Percentiles rank a stretch among this genome's conserved stretches.
These are phyloP conservation scores for Alternaria longipes DNA, from an alignment of 2,329 filamentous ascomycete species.

Conservation along the genomic window DNA sequence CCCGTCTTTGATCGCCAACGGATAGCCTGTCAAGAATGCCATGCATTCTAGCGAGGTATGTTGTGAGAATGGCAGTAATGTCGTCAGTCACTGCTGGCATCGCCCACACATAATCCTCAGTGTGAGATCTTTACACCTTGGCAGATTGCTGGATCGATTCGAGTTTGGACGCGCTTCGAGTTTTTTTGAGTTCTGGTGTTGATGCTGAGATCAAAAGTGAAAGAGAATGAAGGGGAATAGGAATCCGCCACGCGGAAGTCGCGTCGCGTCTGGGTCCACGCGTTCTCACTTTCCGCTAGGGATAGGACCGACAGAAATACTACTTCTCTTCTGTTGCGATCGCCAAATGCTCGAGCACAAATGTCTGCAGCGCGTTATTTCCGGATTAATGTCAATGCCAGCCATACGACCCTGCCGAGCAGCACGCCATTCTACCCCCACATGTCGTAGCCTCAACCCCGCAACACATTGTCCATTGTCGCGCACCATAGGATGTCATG, in stretches of 20 bases:
- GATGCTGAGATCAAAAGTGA: background rate
- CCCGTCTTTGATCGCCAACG: background rate
- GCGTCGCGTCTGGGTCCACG: background rate
- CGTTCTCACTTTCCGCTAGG: background rate
- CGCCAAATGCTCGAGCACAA: background rate
- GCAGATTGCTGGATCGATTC: too few relatives aligned
- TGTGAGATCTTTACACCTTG: background rate
- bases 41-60: slow-evolving; percentile 1
- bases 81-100: slow-evolving; percentile 2
- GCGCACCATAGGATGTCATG: background rate
- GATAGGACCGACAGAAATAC: background rate
- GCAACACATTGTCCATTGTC: slow-evolving; percentile 15
- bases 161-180: background rate
- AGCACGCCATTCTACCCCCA: slow-evolving; percentile 36
- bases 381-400: background rate
- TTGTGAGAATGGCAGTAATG: slow-evolving; percentile 8
- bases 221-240: background rate
- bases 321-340: background rate
- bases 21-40: background rate
- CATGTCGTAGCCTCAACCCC: slow-evolving; percentile 30
- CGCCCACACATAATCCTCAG: background rate
- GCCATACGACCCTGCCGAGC: background rate
- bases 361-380: background rate
- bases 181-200: background rate
- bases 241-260: background rate